These are phyloP conservation scores for Hyaloscypha finlandica DNA, from an alignment of 495 filamentous ascomycete species.

Conservation along the genomic window DNA sequence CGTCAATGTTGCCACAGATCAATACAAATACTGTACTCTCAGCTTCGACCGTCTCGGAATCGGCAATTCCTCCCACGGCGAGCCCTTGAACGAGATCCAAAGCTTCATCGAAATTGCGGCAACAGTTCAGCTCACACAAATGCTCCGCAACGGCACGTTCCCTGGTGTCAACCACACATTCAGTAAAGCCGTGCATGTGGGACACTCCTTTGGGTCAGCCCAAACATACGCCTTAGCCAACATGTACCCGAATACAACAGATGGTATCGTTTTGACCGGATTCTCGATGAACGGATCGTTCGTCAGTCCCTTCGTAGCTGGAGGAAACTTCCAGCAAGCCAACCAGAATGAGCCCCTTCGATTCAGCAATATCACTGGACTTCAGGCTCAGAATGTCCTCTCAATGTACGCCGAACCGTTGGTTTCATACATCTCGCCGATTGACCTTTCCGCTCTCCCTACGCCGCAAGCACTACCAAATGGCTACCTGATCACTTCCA, in stretches of 20 bases:
- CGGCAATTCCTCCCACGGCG: constrained; percentile 55
- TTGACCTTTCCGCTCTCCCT: constrained; percentile 15
- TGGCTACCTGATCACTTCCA: constrained; percentile 32
- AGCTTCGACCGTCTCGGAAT: constrained; percentile 60
- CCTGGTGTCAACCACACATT: constrained; percentile 37
- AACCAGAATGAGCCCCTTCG: constrained; percentile 43
- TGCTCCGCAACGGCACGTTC: constrained; percentile 46
- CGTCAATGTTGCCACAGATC: constrained; percentile 51
- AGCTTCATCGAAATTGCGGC: constrained; percentile 53
- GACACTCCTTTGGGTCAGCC: constrained; percentile 56
- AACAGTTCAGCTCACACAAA: constrained; percentile 47
- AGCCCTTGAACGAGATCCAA: constrained; percentile 58
- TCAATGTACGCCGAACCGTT: constrained; percentile 21
- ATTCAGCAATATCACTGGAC: constrained; percentile 37
- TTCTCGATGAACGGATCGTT: constrained; percentile 50
- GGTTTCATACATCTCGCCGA: constrained; percentile 22
- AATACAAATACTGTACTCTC: constrained; percentile 55
- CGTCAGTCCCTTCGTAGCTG: constrained; percentile 39
- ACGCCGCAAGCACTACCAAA: constrained; percentile 11
- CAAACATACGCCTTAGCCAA: constrained; percentile 48
- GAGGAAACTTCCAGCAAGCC: constrained; percentile 50
- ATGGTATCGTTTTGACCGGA: constrained; percentile 60
- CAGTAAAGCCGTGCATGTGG: constrained; percentile 57
- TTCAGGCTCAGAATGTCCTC: constrained; percentile 45
- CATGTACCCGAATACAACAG: constrained; percentile 51